Conservation (phyloP, 768 basidiomycete genomes). For the Hysterangium stoloniferum region DNA sequence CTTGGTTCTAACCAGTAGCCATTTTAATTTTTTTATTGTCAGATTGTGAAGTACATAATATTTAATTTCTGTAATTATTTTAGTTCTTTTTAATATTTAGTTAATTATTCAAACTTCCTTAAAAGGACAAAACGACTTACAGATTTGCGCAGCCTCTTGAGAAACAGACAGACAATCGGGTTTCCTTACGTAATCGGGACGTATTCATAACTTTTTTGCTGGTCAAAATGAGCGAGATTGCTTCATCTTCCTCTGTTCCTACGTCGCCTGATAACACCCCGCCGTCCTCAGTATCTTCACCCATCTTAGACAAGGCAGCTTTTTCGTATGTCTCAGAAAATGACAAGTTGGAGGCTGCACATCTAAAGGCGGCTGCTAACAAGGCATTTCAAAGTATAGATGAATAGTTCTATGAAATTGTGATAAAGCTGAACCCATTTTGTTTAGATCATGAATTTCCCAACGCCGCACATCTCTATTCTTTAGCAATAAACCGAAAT, state of each 20-base stretch:
- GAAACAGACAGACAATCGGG: too few species aligned
- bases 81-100: too few species aligned
- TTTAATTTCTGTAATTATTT: too few species aligned
- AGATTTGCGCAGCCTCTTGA: too few species aligned
- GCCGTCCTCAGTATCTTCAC: neutral
- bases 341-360: conserved; percentile 57
- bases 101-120: too few species aligned
- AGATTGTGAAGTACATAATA: too few species aligned
- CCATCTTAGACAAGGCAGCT: neutral
- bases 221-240: conserved; percentile 4
- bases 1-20: too few species aligned
- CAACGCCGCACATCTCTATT: conserved; percentile 70
- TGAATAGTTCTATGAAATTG: neutral
- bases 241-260: conserved; percentile 1
- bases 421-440: conserved; percentile 8
- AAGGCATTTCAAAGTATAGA: conserved; percentile 68
- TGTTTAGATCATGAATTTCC: conserved; percentile 65
- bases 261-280: neutral
- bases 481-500: conserved; percentile 79
- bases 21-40: too few species aligned
- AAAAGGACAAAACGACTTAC: too few species aligned
- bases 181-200: too few species aligned
- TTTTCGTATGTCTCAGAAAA: conserved; percentile 59
- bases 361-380: conserved; percentile 82
- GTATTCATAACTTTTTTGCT: too few species aligned